phyloP scores from a whole-genome alignment of 2,329 filamentous ascomycete species.

The Ceratocystis huliohia region DNA sequence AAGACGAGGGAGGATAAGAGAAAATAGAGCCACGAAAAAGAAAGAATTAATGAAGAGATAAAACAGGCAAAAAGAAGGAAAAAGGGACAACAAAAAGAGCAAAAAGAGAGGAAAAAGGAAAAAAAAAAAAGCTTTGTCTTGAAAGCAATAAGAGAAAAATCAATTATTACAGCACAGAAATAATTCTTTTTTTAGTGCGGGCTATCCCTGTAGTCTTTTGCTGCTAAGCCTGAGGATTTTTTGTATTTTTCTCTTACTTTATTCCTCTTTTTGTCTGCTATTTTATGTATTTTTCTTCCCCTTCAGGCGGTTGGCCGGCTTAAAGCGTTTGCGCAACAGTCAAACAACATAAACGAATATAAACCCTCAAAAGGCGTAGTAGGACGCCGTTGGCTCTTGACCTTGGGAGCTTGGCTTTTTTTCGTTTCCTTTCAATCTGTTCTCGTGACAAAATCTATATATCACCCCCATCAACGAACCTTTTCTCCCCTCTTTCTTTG shows the following conservation, averaged over 20 bases:
- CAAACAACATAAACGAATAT: conserved; percentile 5
- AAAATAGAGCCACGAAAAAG: neutral
- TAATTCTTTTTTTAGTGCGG: neutral
- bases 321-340: conserved; percentile 8
- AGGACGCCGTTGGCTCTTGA: neutral
- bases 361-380: conserved; percentile 1
- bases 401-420: neutral
- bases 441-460: conserved; percentile 1
- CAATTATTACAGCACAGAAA: neutral
- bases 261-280: neutral
- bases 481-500: neutral
- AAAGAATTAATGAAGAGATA: neutral
- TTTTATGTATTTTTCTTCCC: no score
- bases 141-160: conserved; percentile 9
- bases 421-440: neutral
- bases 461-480: neutral
- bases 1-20: no score
- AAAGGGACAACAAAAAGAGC: neutral
- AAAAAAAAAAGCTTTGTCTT: neutral
- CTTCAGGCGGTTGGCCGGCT: neutral
- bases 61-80: neutral
- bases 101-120: neutral
- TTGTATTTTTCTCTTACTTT: neutral
- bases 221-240: conserved; percentile 6
- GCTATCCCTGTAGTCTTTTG: neutral